phyloP scores from a whole-genome alignment of 1,139 yeast genomes.

The Pneumocystis sp. region DNA sequence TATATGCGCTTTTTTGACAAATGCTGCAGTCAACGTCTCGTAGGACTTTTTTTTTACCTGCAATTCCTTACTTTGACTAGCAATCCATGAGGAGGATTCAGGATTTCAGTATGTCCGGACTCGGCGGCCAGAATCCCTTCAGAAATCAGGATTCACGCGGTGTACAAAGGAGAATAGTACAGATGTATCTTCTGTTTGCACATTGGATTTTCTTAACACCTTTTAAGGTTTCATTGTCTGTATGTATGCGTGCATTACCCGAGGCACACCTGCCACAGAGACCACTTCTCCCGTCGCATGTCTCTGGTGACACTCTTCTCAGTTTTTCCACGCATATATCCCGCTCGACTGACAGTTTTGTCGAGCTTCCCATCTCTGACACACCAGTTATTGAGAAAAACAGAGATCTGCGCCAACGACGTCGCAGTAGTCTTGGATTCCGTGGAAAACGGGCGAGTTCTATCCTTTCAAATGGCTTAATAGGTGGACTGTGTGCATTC shows the following conservation, averaged over 20 bases:
- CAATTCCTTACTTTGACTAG: background rate
- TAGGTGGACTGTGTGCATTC: constrained; percentile 7
- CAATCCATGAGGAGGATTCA: background rate
- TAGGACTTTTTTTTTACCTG: background rate
- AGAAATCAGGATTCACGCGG: background rate
- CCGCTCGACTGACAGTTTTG: constrained; percentile 9
- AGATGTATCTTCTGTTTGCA: background rate
- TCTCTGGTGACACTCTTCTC: background rate
- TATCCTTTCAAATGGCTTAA: constrained; percentile 51
- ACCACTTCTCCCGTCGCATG: background rate
- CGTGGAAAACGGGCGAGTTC: constrained; percentile 65
- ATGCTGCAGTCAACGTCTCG: background rate
- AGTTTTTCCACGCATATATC: constrained; percentile 1
- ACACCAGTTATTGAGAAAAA: constrained; percentile 31
- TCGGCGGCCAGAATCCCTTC: background rate
- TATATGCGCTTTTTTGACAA: background rate
- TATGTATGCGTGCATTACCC: background rate
- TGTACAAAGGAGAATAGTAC: background rate
- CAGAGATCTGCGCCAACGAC: constrained; percentile 23
- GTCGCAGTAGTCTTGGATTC: constrained; percentile 23
- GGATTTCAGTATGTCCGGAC: background rate
- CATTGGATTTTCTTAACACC: too few relatives aligned
- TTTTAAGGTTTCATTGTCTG: background rate
- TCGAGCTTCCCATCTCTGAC: constrained; percentile 28
- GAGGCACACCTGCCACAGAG: background rate